A percentile compares a stretch with the other conserved stretches of the same genome.
Evolutionary conservation across 305 asterid genomes (phyloP).

Genomic region (Rubia occidens): DNA sequence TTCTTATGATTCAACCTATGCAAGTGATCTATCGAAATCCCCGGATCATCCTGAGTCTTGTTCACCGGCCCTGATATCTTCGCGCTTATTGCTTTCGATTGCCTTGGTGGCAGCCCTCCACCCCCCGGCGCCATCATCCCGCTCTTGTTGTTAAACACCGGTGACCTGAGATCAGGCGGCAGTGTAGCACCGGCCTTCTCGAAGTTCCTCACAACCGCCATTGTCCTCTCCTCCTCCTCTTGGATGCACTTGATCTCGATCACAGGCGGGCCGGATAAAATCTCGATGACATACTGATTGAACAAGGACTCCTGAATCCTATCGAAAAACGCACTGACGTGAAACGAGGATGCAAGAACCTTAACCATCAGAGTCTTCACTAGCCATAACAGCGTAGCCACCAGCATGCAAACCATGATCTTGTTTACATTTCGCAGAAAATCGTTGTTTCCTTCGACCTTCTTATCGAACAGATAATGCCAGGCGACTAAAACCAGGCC

Average conservation of each 20-base stretch:
- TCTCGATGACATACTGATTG: conserved; percentile 45
- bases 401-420: conserved; percentile 40
- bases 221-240: conserved; percentile 65
- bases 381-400: conserved; percentile 43
- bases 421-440: conserved; percentile 30
- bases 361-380: conserved; percentile 45
- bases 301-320: conserved; percentile 48
- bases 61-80: conserved; percentile 35
- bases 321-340: conserved; percentile 45
- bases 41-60: conserved; percentile 33
- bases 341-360: conserved; percentile 50
- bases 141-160: conserved; percentile 29
- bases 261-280: conserved; percentile 50
- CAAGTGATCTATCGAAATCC: conserved; percentile 61
- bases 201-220: conserved; percentile 60
- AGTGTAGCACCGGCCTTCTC: conserved; percentile 77
- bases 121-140: conserved; percentile 22
- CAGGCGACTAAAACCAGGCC: conserved; percentile 51
- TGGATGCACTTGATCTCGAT: conserved; percentile 28
- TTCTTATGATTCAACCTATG: conserved; percentile 69
- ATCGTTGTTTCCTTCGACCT: conserved; percentile 25
- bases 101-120: conserved; percentile 54
- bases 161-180: conserved; percentile 57
- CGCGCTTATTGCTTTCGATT: conserved; percentile 38
- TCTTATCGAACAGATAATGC: conserved; percentile 41